Percentiles rank a stretch among this genome's conserved stretches.
Evolutionary conservation across 192 early-diverging fungal species (phyloP).

Genomic region (Coemansia sp.): DNA sequence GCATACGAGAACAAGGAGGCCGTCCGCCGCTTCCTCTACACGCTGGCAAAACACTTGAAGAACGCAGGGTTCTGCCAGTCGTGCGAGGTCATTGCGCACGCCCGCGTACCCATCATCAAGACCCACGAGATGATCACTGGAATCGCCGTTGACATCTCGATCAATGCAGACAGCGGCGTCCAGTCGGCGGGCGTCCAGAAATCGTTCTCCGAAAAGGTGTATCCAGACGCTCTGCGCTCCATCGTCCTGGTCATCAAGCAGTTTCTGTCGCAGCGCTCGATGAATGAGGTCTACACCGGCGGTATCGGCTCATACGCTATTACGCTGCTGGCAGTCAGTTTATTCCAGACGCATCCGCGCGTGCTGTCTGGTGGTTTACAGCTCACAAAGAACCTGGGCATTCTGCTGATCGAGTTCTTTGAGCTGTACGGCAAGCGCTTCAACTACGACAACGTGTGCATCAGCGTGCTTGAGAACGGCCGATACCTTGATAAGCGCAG

Average conservation of each 20-base stretch:
- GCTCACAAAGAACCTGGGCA: conserved; percentile 74
- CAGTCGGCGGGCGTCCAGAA: conserved; percentile 60
- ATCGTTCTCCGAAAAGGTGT: conserved; percentile 57
- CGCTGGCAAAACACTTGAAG: conserved; percentile 54
- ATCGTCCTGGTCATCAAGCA: conserved; percentile 84
- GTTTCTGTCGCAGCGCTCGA: conserved; percentile 67
- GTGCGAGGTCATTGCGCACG: conserved; percentile 64
- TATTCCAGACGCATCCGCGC: conserved; percentile 86
- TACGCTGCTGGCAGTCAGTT: conserved; percentile 72
- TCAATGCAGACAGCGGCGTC: conserved; percentile 73
- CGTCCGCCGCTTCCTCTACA: conserved; percentile 37
- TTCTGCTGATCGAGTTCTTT: conserved; percentile 88
- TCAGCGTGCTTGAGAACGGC: conserved; percentile 59
- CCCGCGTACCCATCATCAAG: conserved; percentile 92
- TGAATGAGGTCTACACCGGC: conserved; percentile 88
- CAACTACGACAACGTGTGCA: conserved; percentile 66
- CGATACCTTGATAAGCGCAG: conserved; percentile 56
- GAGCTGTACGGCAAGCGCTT: conserved; percentile 87
- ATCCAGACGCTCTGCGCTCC: conserved; percentile 61
- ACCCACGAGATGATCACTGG: conserved; percentile 71
- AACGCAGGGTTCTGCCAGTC: conserved; percentile 41
- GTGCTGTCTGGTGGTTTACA: conserved; percentile 65
- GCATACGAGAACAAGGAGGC: conserved; percentile 26
- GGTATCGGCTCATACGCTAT: conserved; percentile 87
- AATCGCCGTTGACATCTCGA: conserved; percentile 79